Evolutionary conservation across 768 basidiomycete species (phyloP), one percentile per base, ranked within the genome.

Genomic region (Multifurca ochricompacta): DNA sequence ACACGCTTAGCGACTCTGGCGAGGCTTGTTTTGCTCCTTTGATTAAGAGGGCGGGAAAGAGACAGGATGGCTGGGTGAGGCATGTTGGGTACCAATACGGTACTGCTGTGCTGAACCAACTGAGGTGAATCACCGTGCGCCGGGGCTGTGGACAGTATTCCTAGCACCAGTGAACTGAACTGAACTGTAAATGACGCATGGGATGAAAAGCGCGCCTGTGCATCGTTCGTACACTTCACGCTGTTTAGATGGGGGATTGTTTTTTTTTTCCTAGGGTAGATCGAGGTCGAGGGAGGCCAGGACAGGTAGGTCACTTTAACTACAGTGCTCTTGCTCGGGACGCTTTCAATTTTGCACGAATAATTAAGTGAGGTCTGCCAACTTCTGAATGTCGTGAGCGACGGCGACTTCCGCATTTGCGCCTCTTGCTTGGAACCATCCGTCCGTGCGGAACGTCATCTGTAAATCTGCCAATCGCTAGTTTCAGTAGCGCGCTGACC

Each of bases 401-500:
- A 37, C 56, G 56, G 50, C 50, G 45, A 52, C 56, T 57, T 52
- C 50, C 45, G 36, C 34, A 23, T 51, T 30, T 32, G 41, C 25
- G 44, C 55, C 28, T 30, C 51, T 44, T 52, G 18, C 32, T 23
- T 47, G 50, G 40, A 41, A n/a, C n/a, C n/a, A n/a, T 27, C 27
- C 42, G 23, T 51, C 23, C 18, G 37, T 40, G 10, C 27, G 48
- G 42, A 27, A 44, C 41, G 28, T 27, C 42, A 50, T 44, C 37
- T 45, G 37, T 49, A 42, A 31, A 49, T 32, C 25, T 30, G 27
- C 36, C 36, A 28, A 18, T 28, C 48, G n/a, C 48, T 11, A 19
- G 19, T n/a, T 27, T 32, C 41, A 28, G 14, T 36, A 25, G 41
- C 42, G n/a, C 3, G 34, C 40, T 7, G 46, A 44, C 41, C 13